A percentile compares a stretch with the other conserved stretches of the same genome.
These are phyloP conservation scores for Claviceps cyperi DNA, from an alignment of 2,329 filamentous ascomycete species.

Conservation along the genomic window DNA sequence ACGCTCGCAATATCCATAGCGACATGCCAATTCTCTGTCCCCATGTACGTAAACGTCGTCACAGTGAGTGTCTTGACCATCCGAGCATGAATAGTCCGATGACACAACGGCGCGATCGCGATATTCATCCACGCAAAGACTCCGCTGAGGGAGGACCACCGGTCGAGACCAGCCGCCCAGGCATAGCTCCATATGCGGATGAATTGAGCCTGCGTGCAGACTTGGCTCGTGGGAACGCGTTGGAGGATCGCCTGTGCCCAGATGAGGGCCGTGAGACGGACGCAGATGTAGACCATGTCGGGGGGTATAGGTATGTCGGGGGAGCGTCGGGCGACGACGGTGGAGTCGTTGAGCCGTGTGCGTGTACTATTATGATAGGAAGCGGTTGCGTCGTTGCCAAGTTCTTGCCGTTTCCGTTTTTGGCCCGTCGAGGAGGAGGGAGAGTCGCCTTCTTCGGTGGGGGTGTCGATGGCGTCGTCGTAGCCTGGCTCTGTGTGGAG, in stretches of 20 bases:
- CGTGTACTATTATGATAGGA: neutral
- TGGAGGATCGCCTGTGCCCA: slow-evolving; percentile 31
- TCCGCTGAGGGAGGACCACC: slow-evolving; percentile 32
- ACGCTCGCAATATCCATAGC: slow-evolving; percentile 22
- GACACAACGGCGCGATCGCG: slow-evolving; percentile 25
- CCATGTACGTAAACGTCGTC: slow-evolving; percentile 28
- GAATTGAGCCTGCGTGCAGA: slow-evolving; percentile 26
- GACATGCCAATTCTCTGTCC: slow-evolving; percentile 34
- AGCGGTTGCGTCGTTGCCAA: neutral
- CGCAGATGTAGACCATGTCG: slow-evolving; percentile 32
- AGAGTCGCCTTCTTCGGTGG: neutral
- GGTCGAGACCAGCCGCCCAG: slow-evolving; percentile 31
- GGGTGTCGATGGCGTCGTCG: neutral
- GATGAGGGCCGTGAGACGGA: slow-evolving; percentile 31
- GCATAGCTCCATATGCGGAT: slow-evolving; percentile 29
- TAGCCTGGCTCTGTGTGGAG: slow-evolving; percentile 3
- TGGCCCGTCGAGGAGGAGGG: neutral
- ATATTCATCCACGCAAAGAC: slow-evolving; percentile 35
- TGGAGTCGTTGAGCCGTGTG: slow-evolving; percentile 1
- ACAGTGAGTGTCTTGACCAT: slow-evolving; percentile 32
- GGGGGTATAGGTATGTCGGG: slow-evolving; percentile 8
- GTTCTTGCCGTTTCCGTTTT: slow-evolving; percentile 8
- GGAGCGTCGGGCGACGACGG: slow-evolving; percentile 7
- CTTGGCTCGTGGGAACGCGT: slow-evolving; percentile 25
- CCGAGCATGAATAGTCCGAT: slow-evolving; percentile 24